Base-by-base conservation (phyloP, 2,329 filamentous ascomycete species). In the Xylaria hypoxylon region DNA sequence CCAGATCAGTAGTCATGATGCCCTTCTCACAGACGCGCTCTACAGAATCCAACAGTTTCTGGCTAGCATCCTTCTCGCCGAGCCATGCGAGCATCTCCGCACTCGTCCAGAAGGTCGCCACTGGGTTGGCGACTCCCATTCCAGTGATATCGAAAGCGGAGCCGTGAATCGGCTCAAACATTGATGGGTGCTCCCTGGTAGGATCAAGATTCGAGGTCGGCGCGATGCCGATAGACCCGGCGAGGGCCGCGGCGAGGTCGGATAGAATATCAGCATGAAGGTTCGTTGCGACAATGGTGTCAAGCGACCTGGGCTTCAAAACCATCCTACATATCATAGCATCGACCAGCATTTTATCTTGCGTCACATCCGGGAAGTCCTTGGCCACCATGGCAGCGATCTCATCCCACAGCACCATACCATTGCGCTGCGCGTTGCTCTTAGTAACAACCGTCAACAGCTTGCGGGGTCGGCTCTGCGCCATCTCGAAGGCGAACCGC, bases 141-240 rank as follows among this genome's bases (percentile, higher is more conserved):
- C 86, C 85, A 0, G 84, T 84, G 57, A 88, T 87, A 67, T 88
- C 86, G 67, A 87, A 87, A 0, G 86, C 86, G 4, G 83, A 85
- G 1, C 86, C 86, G 71, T 88, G 86, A 59, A 89, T 87, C 0
- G 86, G 86, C 78, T 89, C 87, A 68, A 89, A 89, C 84, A 89
- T 87, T 59, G 82, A 85, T 70, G 87, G 70, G 77, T 87, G 74
- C 76, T 85, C 31, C 75, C 85, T 75, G 0, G 79, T 80, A 1
- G 90, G 89, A 70, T 92, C 89, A 1, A 92, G 80, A 71, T 91
- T 92, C 55, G 84, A 87, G 0, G 89, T 91, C 2, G 90, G 89
- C 3, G 90, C 90, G 64, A 93, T 92, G 8, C 90, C 90, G 67
- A 92, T 92, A 2, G 86, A 89, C 0, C 90, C 90, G 2, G 90